These are phyloP conservation scores for Odonthalia washingtoniensis DNA, from an alignment of 31 red algal species.

Conservation along the genomic window DNA sequence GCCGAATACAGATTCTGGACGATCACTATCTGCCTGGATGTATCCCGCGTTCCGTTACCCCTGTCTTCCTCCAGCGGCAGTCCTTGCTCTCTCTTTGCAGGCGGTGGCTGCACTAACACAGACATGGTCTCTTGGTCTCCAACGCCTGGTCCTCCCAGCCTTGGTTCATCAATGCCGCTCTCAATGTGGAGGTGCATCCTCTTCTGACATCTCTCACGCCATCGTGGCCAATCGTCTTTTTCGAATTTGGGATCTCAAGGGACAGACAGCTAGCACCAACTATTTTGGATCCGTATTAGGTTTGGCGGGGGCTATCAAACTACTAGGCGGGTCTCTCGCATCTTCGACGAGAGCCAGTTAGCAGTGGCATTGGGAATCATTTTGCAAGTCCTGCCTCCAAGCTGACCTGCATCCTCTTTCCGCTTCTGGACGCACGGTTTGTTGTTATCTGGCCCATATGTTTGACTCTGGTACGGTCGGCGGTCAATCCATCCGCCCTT, in stretches of 20 bases:
- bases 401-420: neutral
- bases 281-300: too few species aligned
- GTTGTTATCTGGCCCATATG: conserved; percentile 5
- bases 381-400: neutral
- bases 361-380: conserved; percentile 38
- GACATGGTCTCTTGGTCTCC: neutral
- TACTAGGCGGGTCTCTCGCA: too few species aligned
- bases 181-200: neutral
- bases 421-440: conserved; percentile 15
- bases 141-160: neutral
- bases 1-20: neutral
- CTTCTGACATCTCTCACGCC: conserved; percentile 7
- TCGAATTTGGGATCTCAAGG: too few species aligned
- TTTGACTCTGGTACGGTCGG: conserved; percentile 27
- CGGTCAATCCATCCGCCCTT: conserved; percentile 20
- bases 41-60: neutral
- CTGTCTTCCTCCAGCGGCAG: neutral
- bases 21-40: conserved; percentile 3
- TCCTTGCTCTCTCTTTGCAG: neutral
- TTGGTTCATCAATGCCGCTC: neutral
- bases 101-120: neutral
- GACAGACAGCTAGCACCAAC: too few species aligned
- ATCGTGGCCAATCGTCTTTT: too few species aligned
- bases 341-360: too few species aligned
- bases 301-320: too few species aligned